These are phyloP conservation scores for Penicillium alfredii DNA, from an alignment of 495 filamentous ascomycete genomes.

Conservation along the genomic window DNA sequence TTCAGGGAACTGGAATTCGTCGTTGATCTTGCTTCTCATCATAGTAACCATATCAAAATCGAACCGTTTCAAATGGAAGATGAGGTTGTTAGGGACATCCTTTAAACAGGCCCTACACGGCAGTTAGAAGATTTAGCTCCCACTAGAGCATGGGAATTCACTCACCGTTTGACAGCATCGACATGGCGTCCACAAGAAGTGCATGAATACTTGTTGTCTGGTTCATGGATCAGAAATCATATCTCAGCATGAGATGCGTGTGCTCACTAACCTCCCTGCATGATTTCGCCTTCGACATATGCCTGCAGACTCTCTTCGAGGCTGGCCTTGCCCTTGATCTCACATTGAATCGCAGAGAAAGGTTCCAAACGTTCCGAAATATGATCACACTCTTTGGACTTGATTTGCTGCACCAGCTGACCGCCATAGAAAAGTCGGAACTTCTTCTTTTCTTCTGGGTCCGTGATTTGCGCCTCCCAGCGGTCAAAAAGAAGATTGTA, in stretches of 20 bases:
- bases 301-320: constrained; percentile 85
- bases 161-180: constrained; percentile 82
- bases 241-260: background rate
- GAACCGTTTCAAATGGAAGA: constrained; percentile 94
- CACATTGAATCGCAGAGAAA: constrained; percentile 94
- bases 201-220: constrained; percentile 97
- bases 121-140: background rate
- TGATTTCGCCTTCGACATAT: constrained; percentile 91
- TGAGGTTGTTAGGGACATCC: constrained; percentile 88
- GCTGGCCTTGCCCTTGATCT: constrained; percentile 85
- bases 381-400: constrained; percentile 89
- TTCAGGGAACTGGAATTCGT: constrained; percentile 80
- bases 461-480: constrained; percentile 76
- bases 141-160: background rate
- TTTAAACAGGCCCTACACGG: constrained; percentile 71
- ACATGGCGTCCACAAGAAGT: constrained; percentile 85
- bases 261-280: constrained; percentile 74
- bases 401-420: constrained; percentile 88
- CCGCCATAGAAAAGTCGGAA: constrained; percentile 88
- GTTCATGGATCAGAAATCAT: constrained; percentile 16
- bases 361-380: constrained; percentile 86
- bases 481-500: constrained; percentile 90
- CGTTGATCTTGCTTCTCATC: constrained; percentile 89
- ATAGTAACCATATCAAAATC: constrained; percentile 86
- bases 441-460: constrained; percentile 58